phyloP scores from a whole-genome alignment of 129 eudicot genomes.

The Flaveria trinervia region DNA sequence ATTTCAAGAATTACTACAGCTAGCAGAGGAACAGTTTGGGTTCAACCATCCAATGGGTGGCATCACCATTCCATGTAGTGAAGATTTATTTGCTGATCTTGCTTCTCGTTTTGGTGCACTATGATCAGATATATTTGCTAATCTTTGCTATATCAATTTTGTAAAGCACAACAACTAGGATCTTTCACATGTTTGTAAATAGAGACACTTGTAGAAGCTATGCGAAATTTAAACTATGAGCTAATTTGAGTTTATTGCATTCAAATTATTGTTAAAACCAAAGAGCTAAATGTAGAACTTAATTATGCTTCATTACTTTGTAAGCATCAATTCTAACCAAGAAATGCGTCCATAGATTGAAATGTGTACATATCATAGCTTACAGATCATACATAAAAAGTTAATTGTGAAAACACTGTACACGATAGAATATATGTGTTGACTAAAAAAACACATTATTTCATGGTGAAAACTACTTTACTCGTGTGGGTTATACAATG shows the following conservation, averaged over 20 bases:
- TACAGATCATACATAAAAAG: background rate
- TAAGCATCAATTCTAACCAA: too few species aligned
- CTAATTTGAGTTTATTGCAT: background rate
- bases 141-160: background rate
- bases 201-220: background rate
- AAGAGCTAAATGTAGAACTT: background rate
- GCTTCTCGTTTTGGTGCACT: background rate
- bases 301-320: background rate
- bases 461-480: too few species aligned
- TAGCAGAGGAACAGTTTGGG: background rate
- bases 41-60: constrained; percentile 12
- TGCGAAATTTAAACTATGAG: background rate
- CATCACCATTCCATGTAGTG: background rate
- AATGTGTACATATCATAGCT: too few species aligned
- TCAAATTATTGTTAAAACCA: background rate
- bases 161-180: background rate
- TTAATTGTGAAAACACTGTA: background rate
- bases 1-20: background rate
- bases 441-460: too few species aligned
- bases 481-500: too few species aligned
- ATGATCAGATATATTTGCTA: background rate
- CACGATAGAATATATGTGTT: too few species aligned
- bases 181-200: background rate
- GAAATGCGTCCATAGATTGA: too few species aligned
- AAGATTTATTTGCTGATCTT: background rate